Conservation (phyloP, 2,329 filamentous ascomycete species). For the Dactylonectria macrodidyma region DNA sequence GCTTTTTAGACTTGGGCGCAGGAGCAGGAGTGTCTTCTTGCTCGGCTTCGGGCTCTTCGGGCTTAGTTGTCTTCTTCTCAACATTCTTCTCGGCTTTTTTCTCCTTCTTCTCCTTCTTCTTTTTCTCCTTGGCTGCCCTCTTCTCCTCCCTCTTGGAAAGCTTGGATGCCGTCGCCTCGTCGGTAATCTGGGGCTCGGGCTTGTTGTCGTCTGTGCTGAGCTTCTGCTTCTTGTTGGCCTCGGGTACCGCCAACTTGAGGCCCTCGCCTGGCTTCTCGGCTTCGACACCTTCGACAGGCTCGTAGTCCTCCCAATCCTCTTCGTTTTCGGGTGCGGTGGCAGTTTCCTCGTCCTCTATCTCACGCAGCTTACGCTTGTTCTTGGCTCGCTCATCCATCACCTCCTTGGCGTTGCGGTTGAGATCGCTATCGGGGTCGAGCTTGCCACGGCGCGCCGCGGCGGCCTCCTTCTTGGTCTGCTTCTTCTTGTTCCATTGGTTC, state of each 20-base stretch:
- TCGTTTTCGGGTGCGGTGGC: constrained; percentile 54
- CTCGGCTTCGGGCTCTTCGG: constrained; percentile 29
- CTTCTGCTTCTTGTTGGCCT: constrained; percentile 72
- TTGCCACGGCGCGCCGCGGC: constrained; percentile 88
- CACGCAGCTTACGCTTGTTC: constrained; percentile 86
- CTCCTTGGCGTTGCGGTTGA: constrained; percentile 88
- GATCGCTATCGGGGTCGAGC: constrained; percentile 87
- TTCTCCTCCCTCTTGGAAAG: constrained; percentile 69
- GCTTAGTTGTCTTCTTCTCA: constrained; percentile 46
- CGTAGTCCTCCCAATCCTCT: constrained; percentile 61
- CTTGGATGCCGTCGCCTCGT: constrained; percentile 64
- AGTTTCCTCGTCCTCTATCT: constrained; percentile 66
- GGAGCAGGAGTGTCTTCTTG: constrained; percentile 38
- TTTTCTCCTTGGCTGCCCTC: constrained; percentile 64
- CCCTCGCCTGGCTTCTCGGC: constrained; percentile 76
- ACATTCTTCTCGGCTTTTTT: constrained; percentile 55
- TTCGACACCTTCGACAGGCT: constrained; percentile 68
- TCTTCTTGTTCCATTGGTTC: constrained; percentile 95
- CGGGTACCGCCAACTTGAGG: constrained; percentile 63
- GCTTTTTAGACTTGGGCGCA: constrained; percentile 45
- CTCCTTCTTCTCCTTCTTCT: constrained; percentile 62
- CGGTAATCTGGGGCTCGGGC: constrained; percentile 51
- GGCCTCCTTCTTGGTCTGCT: constrained; percentile 93
- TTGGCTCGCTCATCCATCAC: constrained; percentile 85
- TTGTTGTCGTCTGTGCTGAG: constrained; percentile 48